phyloP scores from a whole-genome alignment of 352 stramenopile species.

The Peronospora belbahrii region DNA sequence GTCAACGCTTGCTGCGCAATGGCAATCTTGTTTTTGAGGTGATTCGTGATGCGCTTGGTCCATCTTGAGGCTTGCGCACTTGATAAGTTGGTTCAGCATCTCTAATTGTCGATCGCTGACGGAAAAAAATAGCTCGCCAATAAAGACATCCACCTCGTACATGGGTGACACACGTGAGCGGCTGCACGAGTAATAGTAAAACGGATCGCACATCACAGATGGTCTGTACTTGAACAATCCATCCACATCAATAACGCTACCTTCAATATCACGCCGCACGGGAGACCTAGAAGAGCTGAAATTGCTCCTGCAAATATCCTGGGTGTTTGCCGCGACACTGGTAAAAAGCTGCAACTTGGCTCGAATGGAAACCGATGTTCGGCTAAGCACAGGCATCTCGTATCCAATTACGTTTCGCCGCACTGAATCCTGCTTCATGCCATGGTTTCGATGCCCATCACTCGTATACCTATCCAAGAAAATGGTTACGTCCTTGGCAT shows the following conservation, averaged over 20 bases:
- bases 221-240: constrained; percentile 32
- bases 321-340: constrained; percentile 6
- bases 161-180: constrained; percentile 33
- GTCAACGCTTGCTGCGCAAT: not conserved
- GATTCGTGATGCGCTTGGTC: constrained; percentile 8
- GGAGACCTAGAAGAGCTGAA: constrained; percentile 11
- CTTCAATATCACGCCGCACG: not conserved
- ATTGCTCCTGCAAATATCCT: constrained; percentile 13
- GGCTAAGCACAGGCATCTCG: constrained; percentile 66
- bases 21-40: not conserved
- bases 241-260: constrained; percentile 30
- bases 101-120: constrained; percentile 73
- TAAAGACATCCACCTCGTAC: constrained; percentile 65
- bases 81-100: constrained; percentile 70
- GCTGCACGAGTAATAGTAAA: constrained; percentile 59
- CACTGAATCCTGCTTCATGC: constrained; percentile 20
- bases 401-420: constrained; percentile 74
- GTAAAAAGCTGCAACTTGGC: constrained; percentile 44
- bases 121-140: constrained; percentile 66
- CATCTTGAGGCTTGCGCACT: constrained; percentile 29
- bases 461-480: constrained; percentile 79
- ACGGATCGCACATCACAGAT: constrained; percentile 51
- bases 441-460: constrained; percentile 29
- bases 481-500: constrained; percentile 74
- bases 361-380: constrained; percentile 59